A percentile compares a stretch with the other conserved stretches of the same genome.
These are phyloP conservation scores for Didymella pinodella DNA, from an alignment of 2,329 filamentous ascomycete species.

Conservation along the genomic window DNA sequence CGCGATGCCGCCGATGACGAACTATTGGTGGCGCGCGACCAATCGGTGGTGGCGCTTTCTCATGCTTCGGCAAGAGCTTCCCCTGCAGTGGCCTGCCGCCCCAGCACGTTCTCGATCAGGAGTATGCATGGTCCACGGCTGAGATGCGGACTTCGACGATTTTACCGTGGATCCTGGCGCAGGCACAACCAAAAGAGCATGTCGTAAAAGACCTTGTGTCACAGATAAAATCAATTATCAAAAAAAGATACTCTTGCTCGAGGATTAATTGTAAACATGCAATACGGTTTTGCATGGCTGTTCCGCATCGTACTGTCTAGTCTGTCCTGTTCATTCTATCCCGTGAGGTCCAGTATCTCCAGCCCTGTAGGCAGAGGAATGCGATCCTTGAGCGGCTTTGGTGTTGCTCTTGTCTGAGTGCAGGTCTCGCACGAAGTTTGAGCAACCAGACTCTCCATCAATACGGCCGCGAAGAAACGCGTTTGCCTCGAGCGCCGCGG, in stretches of 20 bases:
- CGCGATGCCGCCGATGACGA: conserved; percentile 37
- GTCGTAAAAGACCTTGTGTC: neutral
- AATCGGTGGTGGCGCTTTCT: conserved; percentile 43
- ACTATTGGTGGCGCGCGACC: conserved; percentile 12
- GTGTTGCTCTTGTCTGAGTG: neutral
- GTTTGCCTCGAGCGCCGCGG: neutral
- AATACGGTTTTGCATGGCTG: neutral
- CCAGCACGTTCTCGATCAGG: conserved; percentile 3
- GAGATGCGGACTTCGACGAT: neutral
- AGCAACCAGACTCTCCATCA: neutral
- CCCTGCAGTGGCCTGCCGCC: conserved; percentile 5
- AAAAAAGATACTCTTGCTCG: neutral
- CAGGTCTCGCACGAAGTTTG: neutral
- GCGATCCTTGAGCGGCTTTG: too few relatives aligned
- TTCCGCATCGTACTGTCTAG: neutral
- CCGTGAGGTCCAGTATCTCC: neutral
- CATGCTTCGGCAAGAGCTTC: conserved; percentile 18
- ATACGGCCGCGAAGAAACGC: neutral
- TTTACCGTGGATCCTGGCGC: neutral
- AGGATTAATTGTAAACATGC: neutral
- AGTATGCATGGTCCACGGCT: neutral
- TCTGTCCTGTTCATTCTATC: neutral
- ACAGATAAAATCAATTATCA: neutral
- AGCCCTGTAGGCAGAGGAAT: neutral
- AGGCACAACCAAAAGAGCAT: neutral